Percentiles rank a stretch among this genome's conserved stretches.
Evolutionary conservation across 2,329 filamentous ascomycete species (phyloP).

Genomic region (Cercospora zeae-maydis): DNA sequence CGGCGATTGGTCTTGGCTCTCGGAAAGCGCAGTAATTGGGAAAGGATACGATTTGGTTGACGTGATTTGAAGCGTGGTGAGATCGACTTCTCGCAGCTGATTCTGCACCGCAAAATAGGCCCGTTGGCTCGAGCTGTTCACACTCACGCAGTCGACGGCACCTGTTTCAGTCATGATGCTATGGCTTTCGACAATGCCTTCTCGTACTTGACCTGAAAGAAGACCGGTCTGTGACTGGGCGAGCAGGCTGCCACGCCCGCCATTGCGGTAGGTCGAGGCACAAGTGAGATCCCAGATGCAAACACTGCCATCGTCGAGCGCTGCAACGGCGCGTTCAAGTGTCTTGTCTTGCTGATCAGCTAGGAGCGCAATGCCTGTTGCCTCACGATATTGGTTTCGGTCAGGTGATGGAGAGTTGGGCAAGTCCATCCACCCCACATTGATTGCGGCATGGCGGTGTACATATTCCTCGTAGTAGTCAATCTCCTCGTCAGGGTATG

Average conservation of each 20-base stretch:
- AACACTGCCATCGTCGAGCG: slow-evolving; percentile 83
- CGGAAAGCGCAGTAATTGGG: slow-evolving; percentile 78
- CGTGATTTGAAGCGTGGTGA: slow-evolving; percentile 66
- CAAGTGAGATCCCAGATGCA: slow-evolving; percentile 67
- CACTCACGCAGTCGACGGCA: slow-evolving; percentile 77
- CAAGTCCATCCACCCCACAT: slow-evolving; percentile 71
- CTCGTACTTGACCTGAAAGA: slow-evolving; percentile 56
- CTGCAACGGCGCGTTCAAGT: slow-evolving; percentile 64
- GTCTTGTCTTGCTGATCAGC: slow-evolving; percentile 55
- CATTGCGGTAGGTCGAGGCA: slow-evolving; percentile 19
- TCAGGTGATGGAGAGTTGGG: slow-evolving; percentile 46
- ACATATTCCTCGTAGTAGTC: slow-evolving; percentile 90
- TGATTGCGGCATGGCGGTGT: slow-evolving; percentile 71
- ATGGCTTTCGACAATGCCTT: slow-evolving; percentile 44
- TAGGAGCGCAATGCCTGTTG: slow-evolving; percentile 66
- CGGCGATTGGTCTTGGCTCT: slow-evolving; percentile 62
- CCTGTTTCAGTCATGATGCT: slow-evolving; percentile 65
- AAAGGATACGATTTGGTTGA: slow-evolving; percentile 71
- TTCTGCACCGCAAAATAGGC: slow-evolving; percentile 80
- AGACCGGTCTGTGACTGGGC: slow-evolving; percentile 64
- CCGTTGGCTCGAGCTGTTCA: slow-evolving; percentile 63
- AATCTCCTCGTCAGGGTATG: slow-evolving; percentile 65
- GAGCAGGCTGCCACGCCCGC: slow-evolving; percentile 55
- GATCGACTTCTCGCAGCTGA: slow-evolving; percentile 75
- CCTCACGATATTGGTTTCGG: slow-evolving; percentile 55